A percentile compares a stretch with the other conserved stretches of the same genome.
Conservation (phyloP, 2,329 filamentous ascomycete species). For the Fusarium bulbicola region DNA sequence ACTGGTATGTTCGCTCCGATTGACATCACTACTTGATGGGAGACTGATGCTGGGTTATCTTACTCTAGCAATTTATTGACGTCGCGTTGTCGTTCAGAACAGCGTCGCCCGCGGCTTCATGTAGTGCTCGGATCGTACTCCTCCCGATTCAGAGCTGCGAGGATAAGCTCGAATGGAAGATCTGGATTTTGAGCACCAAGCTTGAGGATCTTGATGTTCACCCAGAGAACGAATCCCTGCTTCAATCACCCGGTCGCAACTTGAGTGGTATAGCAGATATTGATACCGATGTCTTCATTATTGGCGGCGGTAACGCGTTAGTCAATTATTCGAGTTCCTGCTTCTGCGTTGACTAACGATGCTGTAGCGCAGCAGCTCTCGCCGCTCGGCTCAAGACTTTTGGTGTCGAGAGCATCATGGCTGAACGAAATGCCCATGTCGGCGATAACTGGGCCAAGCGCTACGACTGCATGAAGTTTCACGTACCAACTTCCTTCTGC, state of each 20-base stretch:
- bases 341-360: accelerated
- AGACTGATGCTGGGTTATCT: not conserved
- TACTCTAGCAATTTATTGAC: constrained; percentile 23
- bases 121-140: constrained; percentile 10
- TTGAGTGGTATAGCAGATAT: not conserved
- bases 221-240: constrained; percentile 2
- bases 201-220: constrained; percentile 14
- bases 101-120: not conserved
- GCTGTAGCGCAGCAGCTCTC: not conserved
- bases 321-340: accelerated
- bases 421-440: constrained; percentile 3
- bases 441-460: constrained; percentile 30
- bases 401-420: constrained; percentile 20
- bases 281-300: constrained; percentile 15
- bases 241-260: not conserved
- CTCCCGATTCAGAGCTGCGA: not conserved
- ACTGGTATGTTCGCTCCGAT: not conserved
- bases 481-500: constrained; percentile 26
- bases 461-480: constrained; percentile 28
- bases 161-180: constrained; percentile 1
- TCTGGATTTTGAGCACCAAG: constrained; percentile 31
- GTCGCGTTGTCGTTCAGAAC: constrained; percentile 10
- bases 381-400: constrained; percentile 24
- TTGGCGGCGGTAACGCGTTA: constrained; percentile 29
- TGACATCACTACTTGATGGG: accelerated